Conservation (phyloP, 768 basidiomycete species). For the Pleurotus platypus region DNA sequence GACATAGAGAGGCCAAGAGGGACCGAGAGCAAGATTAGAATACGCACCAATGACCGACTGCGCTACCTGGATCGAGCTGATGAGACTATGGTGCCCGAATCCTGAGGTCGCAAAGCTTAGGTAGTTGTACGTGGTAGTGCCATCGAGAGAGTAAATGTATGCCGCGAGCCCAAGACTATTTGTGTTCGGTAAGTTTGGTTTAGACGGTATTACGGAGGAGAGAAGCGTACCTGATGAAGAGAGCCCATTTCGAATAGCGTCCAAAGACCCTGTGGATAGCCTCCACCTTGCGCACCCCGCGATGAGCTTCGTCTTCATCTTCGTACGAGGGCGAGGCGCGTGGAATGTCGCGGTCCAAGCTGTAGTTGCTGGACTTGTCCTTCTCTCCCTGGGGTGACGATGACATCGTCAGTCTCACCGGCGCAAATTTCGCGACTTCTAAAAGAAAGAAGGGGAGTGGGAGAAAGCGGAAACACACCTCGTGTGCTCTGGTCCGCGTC, state of each 20-base stretch:
- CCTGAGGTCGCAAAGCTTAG: constrained; percentile 52
- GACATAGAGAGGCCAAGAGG: no score
- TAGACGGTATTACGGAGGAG: not conserved
- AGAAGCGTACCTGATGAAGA: constrained; percentile 52
- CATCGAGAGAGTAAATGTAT: constrained; percentile 76
- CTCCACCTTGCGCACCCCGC: constrained; percentile 46
- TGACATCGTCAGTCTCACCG: not conserved
- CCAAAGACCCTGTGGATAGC: constrained; percentile 50
- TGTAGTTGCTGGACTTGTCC: not conserved
- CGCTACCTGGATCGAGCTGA: constrained; percentile 51
- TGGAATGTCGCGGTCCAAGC: not conserved
- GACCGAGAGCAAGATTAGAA: not conserved
- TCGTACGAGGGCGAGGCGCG: not conserved
- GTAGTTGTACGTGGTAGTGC: constrained; percentile 66
- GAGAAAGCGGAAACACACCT: not conserved
- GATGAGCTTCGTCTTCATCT: constrained; percentile 22
- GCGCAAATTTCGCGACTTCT: no score
- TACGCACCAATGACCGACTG: constrained; percentile 51
- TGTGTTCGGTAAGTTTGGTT: not conserved
- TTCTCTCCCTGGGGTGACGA: not conserved
- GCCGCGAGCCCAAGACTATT: constrained; percentile 58
- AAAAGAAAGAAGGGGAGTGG: not conserved
- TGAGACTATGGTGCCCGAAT: constrained; percentile 49
- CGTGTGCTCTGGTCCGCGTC: not conserved
- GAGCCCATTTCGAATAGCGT: constrained; percentile 51